Percentiles rank a stretch among this genome's conserved stretches.
Conservation (phyloP, 2,329 filamentous ascomycete genomes). For the Neophaeococcomyces mojaviensis region DNA sequence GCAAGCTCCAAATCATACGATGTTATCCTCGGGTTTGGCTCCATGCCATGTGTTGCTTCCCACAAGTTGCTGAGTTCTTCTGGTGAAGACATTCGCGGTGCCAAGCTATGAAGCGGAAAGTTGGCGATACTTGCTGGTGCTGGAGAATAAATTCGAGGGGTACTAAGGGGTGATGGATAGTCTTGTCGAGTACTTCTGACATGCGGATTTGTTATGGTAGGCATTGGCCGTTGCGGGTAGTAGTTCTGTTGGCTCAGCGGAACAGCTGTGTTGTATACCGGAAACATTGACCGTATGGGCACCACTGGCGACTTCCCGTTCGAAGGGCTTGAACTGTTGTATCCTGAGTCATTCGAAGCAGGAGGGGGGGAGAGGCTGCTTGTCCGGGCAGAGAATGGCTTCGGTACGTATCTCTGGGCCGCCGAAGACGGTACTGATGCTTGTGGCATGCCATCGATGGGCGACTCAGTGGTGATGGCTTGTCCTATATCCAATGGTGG, state of each 20-base stretch:
- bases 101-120: slow-evolving; percentile 32
- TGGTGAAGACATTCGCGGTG: slow-evolving; percentile 32
- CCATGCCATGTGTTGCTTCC: slow-evolving; percentile 40
- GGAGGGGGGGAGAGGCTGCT: slow-evolving; percentile 12
- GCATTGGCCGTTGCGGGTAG: slow-evolving; percentile 24
- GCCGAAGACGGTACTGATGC: slow-evolving; percentile 6
- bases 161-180: slow-evolving; percentile 27
- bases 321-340: not conserved
- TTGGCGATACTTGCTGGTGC: slow-evolving; percentile 37
- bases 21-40: slow-evolving; percentile 26
- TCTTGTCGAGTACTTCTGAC: slow-evolving; percentile 20
- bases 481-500: slow-evolving; percentile 18
- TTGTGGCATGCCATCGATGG: slow-evolving; percentile 16
- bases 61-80: slow-evolving; percentile 36
- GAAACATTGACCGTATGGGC: slow-evolving; percentile 41
- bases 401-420: slow-evolving; percentile 17
- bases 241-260: slow-evolving; percentile 32
- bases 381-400: not conserved
- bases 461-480: slow-evolving; percentile 20
- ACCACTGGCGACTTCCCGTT: slow-evolving; percentile 26
- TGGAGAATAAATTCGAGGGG: slow-evolving; percentile 32
- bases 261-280: slow-evolving; percentile 34
- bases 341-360: slow-evolving; percentile 13
- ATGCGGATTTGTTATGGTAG: slow-evolving; percentile 11
- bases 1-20: slow-evolving; percentile 35